Conservation (phyloP, 2,329 filamentous ascomycete species). For the Blastomyces percursus region DNA sequence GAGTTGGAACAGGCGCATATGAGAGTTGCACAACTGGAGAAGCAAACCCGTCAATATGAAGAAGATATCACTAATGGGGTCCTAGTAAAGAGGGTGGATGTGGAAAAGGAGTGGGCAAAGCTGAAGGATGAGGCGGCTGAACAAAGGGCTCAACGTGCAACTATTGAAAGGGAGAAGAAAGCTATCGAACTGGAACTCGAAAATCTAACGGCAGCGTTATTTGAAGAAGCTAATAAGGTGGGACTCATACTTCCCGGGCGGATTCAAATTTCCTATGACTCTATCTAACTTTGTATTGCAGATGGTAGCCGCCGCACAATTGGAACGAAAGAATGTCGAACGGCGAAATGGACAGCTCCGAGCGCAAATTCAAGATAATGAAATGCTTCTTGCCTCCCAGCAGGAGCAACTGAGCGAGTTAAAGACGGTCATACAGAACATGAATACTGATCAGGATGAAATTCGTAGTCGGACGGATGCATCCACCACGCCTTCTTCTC, state of each 20-base stretch:
- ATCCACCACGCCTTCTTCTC: slow-evolving; percentile 66
- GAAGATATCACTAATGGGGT: slow-evolving; percentile 60
- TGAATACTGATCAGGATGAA: slow-evolving; percentile 59
- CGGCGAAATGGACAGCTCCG: slow-evolving; percentile 81
- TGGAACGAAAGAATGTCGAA: slow-evolving; percentile 67
- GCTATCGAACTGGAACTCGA: slow-evolving; percentile 88
- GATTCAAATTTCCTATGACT: background rate
- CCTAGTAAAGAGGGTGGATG: slow-evolving; percentile 61
- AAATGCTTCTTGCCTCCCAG: slow-evolving; percentile 73
- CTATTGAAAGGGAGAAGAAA: slow-evolving; percentile 68
- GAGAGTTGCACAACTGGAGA: slow-evolving; percentile 58
- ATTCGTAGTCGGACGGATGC: slow-evolving; percentile 55
- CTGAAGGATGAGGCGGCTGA: slow-evolving; percentile 50
- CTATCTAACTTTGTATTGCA: slow-evolving; percentile 21
- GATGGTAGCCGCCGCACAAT: slow-evolving; percentile 88
- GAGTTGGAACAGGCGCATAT: slow-evolving; percentile 66
- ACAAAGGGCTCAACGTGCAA: slow-evolving; percentile 53
- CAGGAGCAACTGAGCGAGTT: slow-evolving; percentile 88
- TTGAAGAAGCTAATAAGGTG: slow-evolving; percentile 89
- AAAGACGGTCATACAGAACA: slow-evolving; percentile 83
- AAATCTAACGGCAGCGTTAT: slow-evolving; percentile 80
- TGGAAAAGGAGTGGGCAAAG: slow-evolving; percentile 59
- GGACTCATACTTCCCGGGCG: slow-evolving; percentile 10
- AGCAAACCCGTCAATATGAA: slow-evolving; percentile 57
- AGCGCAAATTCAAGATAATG: slow-evolving; percentile 74